phyloP scores from a whole-genome alignment of 495 filamentous ascomycete genomes.

The Neurospora sp. region DNA sequence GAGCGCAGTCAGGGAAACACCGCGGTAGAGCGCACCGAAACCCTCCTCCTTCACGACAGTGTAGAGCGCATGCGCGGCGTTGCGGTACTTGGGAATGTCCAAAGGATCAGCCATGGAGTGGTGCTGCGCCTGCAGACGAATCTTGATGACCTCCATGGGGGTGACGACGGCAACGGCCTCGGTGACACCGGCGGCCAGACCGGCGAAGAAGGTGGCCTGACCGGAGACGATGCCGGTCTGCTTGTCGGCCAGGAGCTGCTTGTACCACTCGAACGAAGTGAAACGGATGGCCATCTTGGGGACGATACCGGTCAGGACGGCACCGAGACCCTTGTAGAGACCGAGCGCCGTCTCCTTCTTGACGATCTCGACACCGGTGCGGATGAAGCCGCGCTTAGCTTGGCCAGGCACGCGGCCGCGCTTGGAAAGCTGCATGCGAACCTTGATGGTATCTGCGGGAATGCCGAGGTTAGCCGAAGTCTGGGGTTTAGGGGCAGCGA shows the following conservation, averaged over 20 bases:
- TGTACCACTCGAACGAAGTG: slow-evolving; percentile 94
- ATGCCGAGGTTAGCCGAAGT: slow-evolving; percentile 1
- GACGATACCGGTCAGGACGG: slow-evolving; percentile 91
- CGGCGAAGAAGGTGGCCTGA: slow-evolving; percentile 77
- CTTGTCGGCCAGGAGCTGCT: slow-evolving; percentile 64
- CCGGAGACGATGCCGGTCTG: slow-evolving; percentile 60
- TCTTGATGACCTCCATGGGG: slow-evolving; percentile 98
- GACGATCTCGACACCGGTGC: slow-evolving; percentile 80
- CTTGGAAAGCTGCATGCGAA: slow-evolving; percentile 96
- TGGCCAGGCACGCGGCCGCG: slow-evolving; percentile 74
- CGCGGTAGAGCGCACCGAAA: slow-evolving; percentile 74
- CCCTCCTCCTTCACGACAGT: slow-evolving; percentile 91
- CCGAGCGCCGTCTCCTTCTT: slow-evolving; percentile 81
- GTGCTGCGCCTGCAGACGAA: slow-evolving; percentile 92
- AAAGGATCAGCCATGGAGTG: slow-evolving; percentile 89
- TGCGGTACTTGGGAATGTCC: slow-evolving; percentile 91
- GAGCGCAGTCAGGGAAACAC: slow-evolving; percentile 85
- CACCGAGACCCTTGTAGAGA: slow-evolving; percentile 93
- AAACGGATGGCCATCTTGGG: slow-evolving; percentile 99
- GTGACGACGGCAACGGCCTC: slow-evolving; percentile 94
- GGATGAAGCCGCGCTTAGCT: slow-evolving; percentile 76
- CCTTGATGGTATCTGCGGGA: slow-evolving; percentile 80
- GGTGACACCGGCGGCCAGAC: slow-evolving; percentile 85
- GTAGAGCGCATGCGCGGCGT: slow-evolving; percentile 90
- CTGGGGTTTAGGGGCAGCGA: background rate